Evolutionary conservation across 1,284 basidiomycete species (phyloP).

Genomic region (Fistulinella staudtii): DNA sequence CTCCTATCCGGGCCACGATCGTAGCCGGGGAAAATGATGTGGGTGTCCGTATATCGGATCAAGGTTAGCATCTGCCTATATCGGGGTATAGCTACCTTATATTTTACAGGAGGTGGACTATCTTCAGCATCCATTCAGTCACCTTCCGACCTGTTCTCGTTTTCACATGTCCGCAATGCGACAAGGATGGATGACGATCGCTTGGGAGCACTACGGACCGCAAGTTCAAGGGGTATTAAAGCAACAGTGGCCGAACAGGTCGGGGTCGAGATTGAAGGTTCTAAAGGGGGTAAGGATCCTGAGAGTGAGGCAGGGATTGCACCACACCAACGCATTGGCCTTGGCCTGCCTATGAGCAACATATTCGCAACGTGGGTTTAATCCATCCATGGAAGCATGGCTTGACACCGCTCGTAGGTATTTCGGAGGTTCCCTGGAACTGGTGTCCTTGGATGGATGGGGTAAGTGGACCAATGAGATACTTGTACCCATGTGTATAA

Average conservation of each 20-base stretch:
- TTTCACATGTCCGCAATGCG: conserved; percentile 76
- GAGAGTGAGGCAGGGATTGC: conserved; percentile 46
- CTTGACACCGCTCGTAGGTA: conserved; percentile 44
- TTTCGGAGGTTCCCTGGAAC: conserved; percentile 76
- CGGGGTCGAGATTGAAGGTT: conserved; percentile 23
- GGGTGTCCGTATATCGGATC: conserved; percentile 79
- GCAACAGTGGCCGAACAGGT: conserved; percentile 78
- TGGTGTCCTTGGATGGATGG: conserved; percentile 83
- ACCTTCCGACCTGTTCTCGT: conserved; percentile 75
- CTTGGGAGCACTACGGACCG: conserved; percentile 64
- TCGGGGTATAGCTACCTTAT: conserved; percentile 1
- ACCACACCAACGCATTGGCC: conserved; percentile 65
- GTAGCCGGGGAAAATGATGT: conserved; percentile 69
- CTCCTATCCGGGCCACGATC: conserved; percentile 69
- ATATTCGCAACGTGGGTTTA: conserved; percentile 70
- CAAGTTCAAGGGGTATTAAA: conserved; percentile 63
- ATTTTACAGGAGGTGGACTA: conserved; percentile 63
- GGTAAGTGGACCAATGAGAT: conserved; percentile 46
- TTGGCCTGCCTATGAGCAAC: conserved; percentile 82
- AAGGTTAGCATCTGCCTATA: conserved; percentile 47
- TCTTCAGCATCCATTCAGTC: conserved; percentile 48
- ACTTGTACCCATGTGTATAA: neutral
- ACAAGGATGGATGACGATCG: conserved; percentile 63
- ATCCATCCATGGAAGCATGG: neutral
- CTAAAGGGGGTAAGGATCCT: conserved; percentile 32